phyloP scores from a whole-genome alignment of 2,329 filamentous ascomycete genomes.

The Cladorrhinum sp. region DNA sequence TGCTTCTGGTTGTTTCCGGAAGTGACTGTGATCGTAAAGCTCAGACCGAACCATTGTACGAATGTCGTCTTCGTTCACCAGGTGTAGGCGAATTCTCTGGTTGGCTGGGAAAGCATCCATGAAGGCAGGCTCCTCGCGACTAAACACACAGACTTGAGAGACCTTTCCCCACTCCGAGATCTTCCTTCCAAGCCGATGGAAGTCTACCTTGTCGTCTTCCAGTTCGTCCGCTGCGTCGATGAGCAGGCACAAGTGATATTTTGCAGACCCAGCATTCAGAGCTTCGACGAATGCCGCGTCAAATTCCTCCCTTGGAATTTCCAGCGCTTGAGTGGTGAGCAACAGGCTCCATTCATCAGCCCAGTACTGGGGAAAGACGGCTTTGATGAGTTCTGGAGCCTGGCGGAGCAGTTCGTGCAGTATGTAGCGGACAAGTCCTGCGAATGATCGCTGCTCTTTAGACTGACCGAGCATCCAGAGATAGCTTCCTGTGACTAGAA shows the following conservation, averaged over 20 bases:
- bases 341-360: not conserved
- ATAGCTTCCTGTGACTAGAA: slow-evolving; percentile 9
- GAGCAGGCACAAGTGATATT: not conserved
- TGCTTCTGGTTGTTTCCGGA: not conserved
- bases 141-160: slow-evolving; percentile 10
- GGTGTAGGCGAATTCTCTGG: not conserved
- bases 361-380: slow-evolving; percentile 4
- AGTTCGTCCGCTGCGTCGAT: slow-evolving; percentile 12
- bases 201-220: not conserved
- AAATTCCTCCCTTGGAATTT: not conserved
- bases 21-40: not conserved
- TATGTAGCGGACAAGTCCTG: slow-evolving; percentile 1
- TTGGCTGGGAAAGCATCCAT: not conserved
- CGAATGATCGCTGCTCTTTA: not conserved
- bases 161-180: not conserved
- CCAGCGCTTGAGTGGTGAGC: not conserved
- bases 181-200: not conserved
- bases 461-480: slow-evolving; percentile 10
- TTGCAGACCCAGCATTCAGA: not conserved
- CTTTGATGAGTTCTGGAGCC: not conserved
- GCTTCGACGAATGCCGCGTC: not conserved
- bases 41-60: not conserved
- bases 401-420: slow-evolving; percentile 2
- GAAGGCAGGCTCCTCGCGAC: not conserved
- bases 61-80: not conserved